phyloP scores from a whole-genome alignment of 345 rosid species.

The Limnanthes douglasii region DNA sequence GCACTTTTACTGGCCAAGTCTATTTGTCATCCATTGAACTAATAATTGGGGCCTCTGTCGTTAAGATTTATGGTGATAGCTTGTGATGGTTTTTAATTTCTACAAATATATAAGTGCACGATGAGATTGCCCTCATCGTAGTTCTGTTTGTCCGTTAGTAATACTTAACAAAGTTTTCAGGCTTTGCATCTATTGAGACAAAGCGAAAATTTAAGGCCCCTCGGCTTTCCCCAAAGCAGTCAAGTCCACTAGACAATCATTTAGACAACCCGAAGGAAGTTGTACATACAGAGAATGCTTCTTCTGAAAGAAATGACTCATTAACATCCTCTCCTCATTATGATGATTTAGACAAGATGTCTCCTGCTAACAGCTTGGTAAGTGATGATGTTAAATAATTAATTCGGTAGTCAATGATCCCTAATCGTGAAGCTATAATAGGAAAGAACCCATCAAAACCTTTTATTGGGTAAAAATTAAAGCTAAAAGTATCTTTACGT shows the following conservation, averaged over 20 bases:
- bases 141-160: slow-evolving; percentile 1
- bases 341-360: slow-evolving; percentile 7
- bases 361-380: slow-evolving; percentile 16
- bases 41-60: no score
- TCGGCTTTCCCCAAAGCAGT: slow-evolving; percentile 26
- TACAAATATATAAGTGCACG: not conserved
- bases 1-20: no score
- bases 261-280: slow-evolving; percentile 17
- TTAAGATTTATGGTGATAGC: no score
- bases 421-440: no score
- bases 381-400: no score
- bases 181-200: slow-evolving; percentile 78
- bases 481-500: not conserved
- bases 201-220: slow-evolving; percentile 66
- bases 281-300: slow-evolving; percentile 13
- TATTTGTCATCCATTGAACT: no score
- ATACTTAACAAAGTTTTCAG: slow-evolving; percentile 44
- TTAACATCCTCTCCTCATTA: slow-evolving; percentile 8
- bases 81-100: no score
- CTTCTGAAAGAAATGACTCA: slow-evolving; percentile 15
- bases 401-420: no score
- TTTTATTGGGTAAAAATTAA: not conserved
- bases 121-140: not conserved
- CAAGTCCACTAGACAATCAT: slow-evolving; percentile 21
- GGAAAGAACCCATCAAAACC: no score